Conservation (phyloP, 345 rosid species). For the Hibiscus trionum region DNA sequence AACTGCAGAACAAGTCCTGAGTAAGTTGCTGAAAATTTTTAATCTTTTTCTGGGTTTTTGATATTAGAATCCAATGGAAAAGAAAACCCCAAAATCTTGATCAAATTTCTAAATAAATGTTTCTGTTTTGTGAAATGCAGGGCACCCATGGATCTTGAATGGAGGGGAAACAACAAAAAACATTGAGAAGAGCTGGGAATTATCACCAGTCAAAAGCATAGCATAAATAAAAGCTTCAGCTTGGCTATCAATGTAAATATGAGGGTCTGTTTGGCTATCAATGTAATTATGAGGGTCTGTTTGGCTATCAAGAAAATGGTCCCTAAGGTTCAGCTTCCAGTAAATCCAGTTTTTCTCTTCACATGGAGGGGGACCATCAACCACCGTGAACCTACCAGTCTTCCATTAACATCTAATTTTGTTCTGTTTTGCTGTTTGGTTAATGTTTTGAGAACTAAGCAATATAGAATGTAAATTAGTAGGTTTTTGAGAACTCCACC, state of each 20-base stretch:
- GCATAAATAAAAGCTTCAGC: neutral
- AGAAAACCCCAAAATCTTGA: no score
- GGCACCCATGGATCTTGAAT: slow-evolving; percentile 55
- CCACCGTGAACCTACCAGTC: neutral
- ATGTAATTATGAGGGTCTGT: slow-evolving; percentile 11
- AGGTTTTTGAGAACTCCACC: slow-evolving; percentile 13
- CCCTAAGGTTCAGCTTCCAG: neutral
- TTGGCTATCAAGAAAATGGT: neutral
- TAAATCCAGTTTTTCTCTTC: slow-evolving; percentile 7
- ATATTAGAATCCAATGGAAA: no score
- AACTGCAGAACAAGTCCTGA: slow-evolving; percentile 70
- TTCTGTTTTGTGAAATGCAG: slow-evolving; percentile 21
- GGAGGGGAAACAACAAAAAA: slow-evolving; percentile 34
- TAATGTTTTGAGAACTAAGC: slow-evolving; percentile 3
- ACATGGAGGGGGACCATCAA: slow-evolving; percentile 16
- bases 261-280: neutral
- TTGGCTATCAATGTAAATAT: slow-evolving; percentile 18
- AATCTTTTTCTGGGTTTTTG: neutral
- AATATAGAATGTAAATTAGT: neutral
- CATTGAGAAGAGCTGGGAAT: neutral
- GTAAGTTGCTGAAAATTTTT: slow-evolving; percentile 29
- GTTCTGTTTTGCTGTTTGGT: neutral
- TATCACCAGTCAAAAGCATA: neutral
- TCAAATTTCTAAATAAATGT: neutral
- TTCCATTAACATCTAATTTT: neutral